Conservation (phyloP, 352 stramenopile species). For the Lagenidium sp. region DNA sequence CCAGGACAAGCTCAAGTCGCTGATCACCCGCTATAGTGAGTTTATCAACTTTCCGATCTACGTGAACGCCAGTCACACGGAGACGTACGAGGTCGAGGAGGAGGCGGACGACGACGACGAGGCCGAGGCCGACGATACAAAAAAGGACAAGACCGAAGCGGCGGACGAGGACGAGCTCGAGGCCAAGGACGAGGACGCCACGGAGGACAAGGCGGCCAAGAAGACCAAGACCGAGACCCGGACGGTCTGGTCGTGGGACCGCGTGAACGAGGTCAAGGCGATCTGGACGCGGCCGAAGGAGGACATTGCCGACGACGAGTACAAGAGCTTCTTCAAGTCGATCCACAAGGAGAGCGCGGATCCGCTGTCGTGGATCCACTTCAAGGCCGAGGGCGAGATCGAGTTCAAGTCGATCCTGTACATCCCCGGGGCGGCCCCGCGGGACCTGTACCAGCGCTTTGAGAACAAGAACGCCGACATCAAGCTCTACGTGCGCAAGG, state of each 20-base stretch:
- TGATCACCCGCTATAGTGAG: constrained; percentile 98
- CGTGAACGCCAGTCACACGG: constrained; percentile 90
- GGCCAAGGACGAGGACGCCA: constrained; percentile 67
- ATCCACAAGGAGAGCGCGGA: constrained; percentile 89
- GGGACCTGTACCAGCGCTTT: constrained; percentile 87
- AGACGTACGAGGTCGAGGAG: constrained; percentile 86
- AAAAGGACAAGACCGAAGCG: constrained; percentile 33
- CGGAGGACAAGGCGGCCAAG: constrained; percentile 52
- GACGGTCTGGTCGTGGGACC: constrained; percentile 94
- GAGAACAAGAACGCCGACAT: constrained; percentile 91
- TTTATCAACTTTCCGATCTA: constrained; percentile 99
- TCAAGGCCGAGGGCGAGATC: constrained; percentile 99
- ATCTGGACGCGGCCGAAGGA: constrained; percentile 98
- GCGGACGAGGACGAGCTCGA: constrained; percentile 61
- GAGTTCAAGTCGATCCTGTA: constrained; percentile 99
- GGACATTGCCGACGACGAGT: constrained; percentile 97
- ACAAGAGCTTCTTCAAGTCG: constrained; percentile 98
- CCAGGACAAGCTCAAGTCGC: constrained; percentile 89
- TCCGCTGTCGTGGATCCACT: constrained; percentile 97
- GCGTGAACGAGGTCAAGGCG: constrained; percentile 95
- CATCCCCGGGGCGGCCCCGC: constrained; percentile 85
- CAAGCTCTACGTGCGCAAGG: constrained; percentile 98
- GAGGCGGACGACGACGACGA: constrained; percentile 66
- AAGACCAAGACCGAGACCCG: constrained; percentile 87
- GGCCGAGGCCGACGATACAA: constrained; percentile 39